These are phyloP conservation scores for Rhexocercosporidium sp. DNA, from an alignment of 2,329 filamentous ascomycete species.

Conservation along the genomic window DNA sequence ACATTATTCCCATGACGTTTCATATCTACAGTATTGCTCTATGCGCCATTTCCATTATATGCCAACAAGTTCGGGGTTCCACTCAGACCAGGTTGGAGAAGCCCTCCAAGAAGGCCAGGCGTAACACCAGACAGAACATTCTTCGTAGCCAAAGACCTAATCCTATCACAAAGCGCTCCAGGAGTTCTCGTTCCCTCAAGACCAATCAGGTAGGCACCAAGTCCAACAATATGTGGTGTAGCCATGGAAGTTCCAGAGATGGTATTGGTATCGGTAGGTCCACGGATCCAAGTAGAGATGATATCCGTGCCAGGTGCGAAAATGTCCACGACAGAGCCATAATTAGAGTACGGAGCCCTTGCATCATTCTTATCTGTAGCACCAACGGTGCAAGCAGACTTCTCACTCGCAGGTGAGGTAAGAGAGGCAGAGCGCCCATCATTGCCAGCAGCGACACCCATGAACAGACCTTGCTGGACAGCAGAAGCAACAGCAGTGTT, in stretches of 20 bases:
- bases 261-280: neutral
- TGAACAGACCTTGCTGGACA: neutral
- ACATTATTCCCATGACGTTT: neutral
- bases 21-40: neutral
- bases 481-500: conserved; percentile 4
- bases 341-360: conserved; percentile 4
- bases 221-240: conserved; percentile 7
- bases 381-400: conserved; percentile 1
- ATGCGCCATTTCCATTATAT: conserved; percentile 9
- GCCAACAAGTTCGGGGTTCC: conserved; percentile 6
- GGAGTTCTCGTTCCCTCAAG: neutral
- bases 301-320: neutral
- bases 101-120: neutral
- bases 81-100: neutral
- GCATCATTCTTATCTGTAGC: conserved; percentile 1
- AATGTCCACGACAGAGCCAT: conserved; percentile 4
- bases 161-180: conserved; percentile 1
- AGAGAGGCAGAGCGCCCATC: neutral
- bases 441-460: conserved; percentile 7
- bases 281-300: neutral
- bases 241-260: conserved; percentile 9
- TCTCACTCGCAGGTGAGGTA: neutral
- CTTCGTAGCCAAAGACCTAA: neutral
- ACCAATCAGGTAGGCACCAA: conserved; percentile 3
- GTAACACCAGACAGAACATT: conserved; percentile 1